These are phyloP conservation scores for Filosporella fistucella DNA, from an alignment of 495 filamentous ascomycete species.

Conservation along the genomic window DNA sequence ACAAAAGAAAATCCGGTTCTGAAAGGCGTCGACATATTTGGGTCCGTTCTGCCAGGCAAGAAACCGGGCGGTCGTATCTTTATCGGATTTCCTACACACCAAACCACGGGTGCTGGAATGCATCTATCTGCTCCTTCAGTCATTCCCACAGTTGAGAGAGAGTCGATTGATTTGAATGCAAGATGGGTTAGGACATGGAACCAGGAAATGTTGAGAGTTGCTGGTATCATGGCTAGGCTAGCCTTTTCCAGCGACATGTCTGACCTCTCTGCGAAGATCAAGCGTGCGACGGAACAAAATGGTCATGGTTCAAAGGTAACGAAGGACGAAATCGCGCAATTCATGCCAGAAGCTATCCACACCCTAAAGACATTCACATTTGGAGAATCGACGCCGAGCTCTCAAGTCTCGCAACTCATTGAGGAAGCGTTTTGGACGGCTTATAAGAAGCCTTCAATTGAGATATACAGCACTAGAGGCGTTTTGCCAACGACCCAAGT, in stretches of 20 bases:
- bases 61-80: constrained; percentile 77
- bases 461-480: constrained; percentile 82
- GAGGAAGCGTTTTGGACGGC: constrained; percentile 95
- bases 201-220: constrained; percentile 85
- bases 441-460: constrained; percentile 73
- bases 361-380: constrained; percentile 80
- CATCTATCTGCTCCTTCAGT: constrained; percentile 98
- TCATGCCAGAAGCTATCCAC: constrained; percentile 76
- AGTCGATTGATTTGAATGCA: constrained; percentile 94
- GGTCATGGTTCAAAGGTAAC: constrained; percentile 43
- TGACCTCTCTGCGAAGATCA: constrained; percentile 57
- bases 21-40: constrained; percentile 67
- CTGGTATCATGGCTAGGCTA: constrained; percentile 85
- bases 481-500: constrained; percentile 74
- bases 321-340: constrained; percentile 55
- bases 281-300: constrained; percentile 28
- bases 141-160: constrained; percentile 97
- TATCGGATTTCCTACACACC: constrained; percentile 95
- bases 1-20: constrained; percentile 21
- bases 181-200: constrained; percentile 94
- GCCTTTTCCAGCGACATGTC: constrained; percentile 83
- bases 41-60: constrained; percentile 84
- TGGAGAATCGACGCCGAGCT: constrained; percentile 81
- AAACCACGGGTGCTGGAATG: constrained; percentile 89
- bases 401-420: constrained; percentile 72